Conservation (phyloP, 768 basidiomycete species). For the Trametes punicea region DNA sequence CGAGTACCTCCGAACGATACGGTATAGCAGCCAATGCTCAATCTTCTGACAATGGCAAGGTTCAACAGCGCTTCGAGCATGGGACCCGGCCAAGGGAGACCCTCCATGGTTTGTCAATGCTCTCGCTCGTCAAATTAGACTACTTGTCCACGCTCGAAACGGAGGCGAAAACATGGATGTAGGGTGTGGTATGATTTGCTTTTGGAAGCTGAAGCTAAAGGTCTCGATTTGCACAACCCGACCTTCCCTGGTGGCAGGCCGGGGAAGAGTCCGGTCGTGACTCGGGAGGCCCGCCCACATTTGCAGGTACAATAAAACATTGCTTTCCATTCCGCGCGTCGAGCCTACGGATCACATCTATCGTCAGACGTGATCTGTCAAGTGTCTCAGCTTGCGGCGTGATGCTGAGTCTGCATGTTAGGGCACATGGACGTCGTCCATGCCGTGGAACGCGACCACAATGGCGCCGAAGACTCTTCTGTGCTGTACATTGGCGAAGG, state of each 20-base stretch:
- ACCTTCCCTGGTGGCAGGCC: conserved; percentile 28
- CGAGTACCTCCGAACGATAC: not conserved
- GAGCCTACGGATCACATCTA: conserved; percentile 75
- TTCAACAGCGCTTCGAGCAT: conserved; percentile 47
- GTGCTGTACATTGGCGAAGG: conserved; percentile 69
- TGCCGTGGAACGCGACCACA: conserved; percentile 49
- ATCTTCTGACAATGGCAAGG: conserved; percentile 59
- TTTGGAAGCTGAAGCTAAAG: conserved; percentile 28
- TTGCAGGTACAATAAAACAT: conserved; percentile 57
- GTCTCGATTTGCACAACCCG: conserved; percentile 24
- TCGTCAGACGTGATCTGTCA: conserved; percentile 33
- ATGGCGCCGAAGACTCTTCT: conserved; percentile 51
- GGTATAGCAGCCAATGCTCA: conserved; percentile 24
- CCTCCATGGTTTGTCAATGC: conserved; percentile 64
- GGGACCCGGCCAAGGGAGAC: conserved; percentile 63
- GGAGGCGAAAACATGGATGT: no score
- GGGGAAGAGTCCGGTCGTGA: conserved; percentile 42
- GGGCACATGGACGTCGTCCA: conserved; percentile 42
- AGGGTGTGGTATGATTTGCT: no score
- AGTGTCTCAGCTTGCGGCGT: not conserved
- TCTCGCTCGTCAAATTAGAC: conserved; percentile 65
- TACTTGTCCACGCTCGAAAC: no score
- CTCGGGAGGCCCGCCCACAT: conserved; percentile 60
- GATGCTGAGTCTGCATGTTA: not conserved
- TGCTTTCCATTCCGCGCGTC: conserved; percentile 64